phyloP scores from a whole-genome alignment of 2,329 filamentous ascomycete species.

The Leptosphaerulina australis region DNA sequence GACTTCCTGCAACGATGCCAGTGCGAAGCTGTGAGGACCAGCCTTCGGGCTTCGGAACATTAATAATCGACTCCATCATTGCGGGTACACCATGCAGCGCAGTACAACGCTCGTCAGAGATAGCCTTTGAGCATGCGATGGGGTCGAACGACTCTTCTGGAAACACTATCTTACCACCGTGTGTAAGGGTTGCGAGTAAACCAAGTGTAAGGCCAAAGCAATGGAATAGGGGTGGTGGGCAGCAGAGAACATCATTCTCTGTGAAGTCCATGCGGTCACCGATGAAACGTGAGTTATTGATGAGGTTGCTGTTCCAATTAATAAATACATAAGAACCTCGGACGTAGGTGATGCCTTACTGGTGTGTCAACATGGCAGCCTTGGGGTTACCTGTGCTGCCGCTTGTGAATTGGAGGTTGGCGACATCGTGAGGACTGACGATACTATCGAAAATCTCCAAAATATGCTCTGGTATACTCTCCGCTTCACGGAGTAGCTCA shows the following conservation, averaged over 20 bases:
- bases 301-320: conserved; percentile 38
- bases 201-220: conserved; percentile 83
- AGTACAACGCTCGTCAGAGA: conserved; percentile 62
- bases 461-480: conserved; percentile 41
- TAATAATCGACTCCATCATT: conserved; percentile 75
- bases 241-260: conserved; percentile 71
- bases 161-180: conserved; percentile 77
- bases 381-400: conserved; percentile 49
- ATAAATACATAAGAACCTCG: not conserved
- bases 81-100: conserved; percentile 81
- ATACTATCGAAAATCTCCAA: conserved; percentile 46
- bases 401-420: conserved; percentile 49
- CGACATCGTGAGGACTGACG: conserved; percentile 44
- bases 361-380: conserved; percentile 49
- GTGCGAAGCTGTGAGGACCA: conserved; percentile 64
- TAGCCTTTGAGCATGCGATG: conserved; percentile 67
- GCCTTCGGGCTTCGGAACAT: conserved; percentile 53
- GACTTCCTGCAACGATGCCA: conserved; percentile 79
- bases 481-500: conserved; percentile 56
- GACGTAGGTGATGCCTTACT: conserved; percentile 28
- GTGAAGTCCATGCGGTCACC: conserved; percentile 76
- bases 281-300: conserved; percentile 51
- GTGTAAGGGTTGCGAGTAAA: conserved; percentile 72
- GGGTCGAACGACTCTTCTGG: conserved; percentile 75
- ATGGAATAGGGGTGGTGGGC: conserved; percentile 83